Evolutionary conservation across 2,329 filamentous ascomycete genomes (phyloP).

Genomic region (Hypoxylon sp.): DNA sequence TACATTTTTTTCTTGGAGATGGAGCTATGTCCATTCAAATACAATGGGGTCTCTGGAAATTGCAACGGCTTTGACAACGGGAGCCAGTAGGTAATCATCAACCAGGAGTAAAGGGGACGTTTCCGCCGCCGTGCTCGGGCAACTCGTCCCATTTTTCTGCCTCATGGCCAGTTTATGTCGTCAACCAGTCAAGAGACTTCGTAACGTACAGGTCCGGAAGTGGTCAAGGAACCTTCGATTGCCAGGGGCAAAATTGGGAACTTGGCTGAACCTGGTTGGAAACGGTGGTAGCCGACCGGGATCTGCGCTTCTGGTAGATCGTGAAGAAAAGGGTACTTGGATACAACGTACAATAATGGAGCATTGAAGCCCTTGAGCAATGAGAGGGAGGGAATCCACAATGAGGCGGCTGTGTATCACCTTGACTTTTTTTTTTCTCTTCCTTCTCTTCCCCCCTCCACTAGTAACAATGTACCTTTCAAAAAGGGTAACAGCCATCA

Average conservation of each 20-base stretch:
- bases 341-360: conserved; percentile 17
- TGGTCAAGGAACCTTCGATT: conserved; percentile 40
- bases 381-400: conserved; percentile 34
- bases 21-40: conserved; percentile 39
- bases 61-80: conserved; percentile 32
- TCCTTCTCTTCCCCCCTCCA: not conserved
- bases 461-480: conserved; percentile 7
- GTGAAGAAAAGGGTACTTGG: conserved; percentile 23
- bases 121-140: conserved; percentile 38
- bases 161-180: conserved; percentile 41
- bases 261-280: conserved; percentile 42
- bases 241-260: conserved; percentile 41
- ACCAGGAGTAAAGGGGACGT: conserved; percentile 27
- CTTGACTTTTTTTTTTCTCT: conserved; percentile 15
- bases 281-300: conserved; percentile 46
- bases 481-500: conserved; percentile 31
- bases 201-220: conserved; percentile 18
- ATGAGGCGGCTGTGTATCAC: conserved; percentile 30
- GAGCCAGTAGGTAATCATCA: conserved; percentile 23
- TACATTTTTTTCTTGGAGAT: conserved; percentile 24
- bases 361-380: conserved; percentile 4
- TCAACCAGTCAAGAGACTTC: conserved; percentile 39
- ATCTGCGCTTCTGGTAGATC: conserved; percentile 42
- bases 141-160: conserved; percentile 44
- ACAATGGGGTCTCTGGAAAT: conserved; percentile 31